Base-by-base conservation (phyloP, 805 yeast species). In the Barnettozyma californica region DNA sequence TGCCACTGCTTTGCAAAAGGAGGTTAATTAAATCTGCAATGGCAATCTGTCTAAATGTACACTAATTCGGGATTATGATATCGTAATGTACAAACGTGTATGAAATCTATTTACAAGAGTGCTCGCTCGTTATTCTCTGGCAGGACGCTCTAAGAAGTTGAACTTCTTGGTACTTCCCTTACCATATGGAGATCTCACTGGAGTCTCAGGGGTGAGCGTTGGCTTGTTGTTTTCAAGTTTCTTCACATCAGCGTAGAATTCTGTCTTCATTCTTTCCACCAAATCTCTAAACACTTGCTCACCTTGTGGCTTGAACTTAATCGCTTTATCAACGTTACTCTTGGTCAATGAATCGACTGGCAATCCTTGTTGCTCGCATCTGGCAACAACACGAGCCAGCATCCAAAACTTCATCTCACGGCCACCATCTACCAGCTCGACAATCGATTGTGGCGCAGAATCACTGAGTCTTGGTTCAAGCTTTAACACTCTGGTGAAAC, bases 391-490 rank as follows among this genome's bases (percentile, higher is more conserved):
- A 65, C 87, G 79, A n/a, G 96, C 96, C 9, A 81, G 75, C 59
- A 80, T 69, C 81, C 95, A 86, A 54, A 81, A 76, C 57, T 83
- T 79, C 74, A 87, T 76, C 62, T 88, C 96, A 50, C 80, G 70
- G 16, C 72, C 67, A 4, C 83, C 80, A 57, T 87, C 96, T 1
- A 92, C 95, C 43, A 94, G 72, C 67, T 94, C 99, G 46, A 94
- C 62, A 9, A 91, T 82, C 0, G 94, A 83, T 74, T 87, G 94
- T 29, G 91, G 91, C 0, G 97, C 96, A 52, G 82, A 85, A 64
- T 94, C 99, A 48, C 94, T 91, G 42, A 84, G 66, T 55, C 98
- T 76, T 16, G 91, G 89, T 66, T 94, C 98, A 52, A 94, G 71
- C 57, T 78, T 83, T 53, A 90, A 69, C 46, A 92, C 79, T 56